Evolutionary conservation across 2,329 filamentous ascomycete species (phyloP).

Genomic region (Balansia obtecta): DNA sequence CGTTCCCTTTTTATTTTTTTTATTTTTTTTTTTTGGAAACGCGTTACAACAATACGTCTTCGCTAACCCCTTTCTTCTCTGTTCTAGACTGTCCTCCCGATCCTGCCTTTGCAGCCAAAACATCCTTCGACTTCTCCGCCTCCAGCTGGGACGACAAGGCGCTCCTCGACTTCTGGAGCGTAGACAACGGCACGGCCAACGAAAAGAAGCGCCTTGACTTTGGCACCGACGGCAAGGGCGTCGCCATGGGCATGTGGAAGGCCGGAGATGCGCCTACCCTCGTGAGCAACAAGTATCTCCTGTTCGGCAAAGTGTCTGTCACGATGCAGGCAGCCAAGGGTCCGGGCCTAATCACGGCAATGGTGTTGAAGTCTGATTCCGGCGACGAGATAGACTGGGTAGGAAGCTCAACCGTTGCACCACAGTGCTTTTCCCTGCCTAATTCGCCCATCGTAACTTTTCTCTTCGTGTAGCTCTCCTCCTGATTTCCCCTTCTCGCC

Average conservation of each 20-base stretch:
- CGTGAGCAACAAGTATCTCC: slow-evolving; percentile 63
- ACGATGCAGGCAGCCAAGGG: slow-evolving; percentile 59
- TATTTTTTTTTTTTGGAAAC: too few species aligned
- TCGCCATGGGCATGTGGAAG: slow-evolving; percentile 41
- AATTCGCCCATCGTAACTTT: neutral
- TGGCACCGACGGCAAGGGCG: slow-evolving; percentile 16
- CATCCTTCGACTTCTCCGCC: slow-evolving; percentile 48
- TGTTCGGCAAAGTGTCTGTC: slow-evolving; percentile 67
- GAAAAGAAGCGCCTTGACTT: slow-evolving; percentile 16
- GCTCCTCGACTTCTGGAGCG: slow-evolving; percentile 16
- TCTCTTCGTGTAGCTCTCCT: too few species aligned
- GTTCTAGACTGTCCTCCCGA: slow-evolving; percentile 43
- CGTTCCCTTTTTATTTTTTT: too few species aligned
- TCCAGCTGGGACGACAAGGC: slow-evolving; percentile 32
- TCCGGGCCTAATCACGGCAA: slow-evolving; percentile 62
- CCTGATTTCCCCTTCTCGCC: neutral
- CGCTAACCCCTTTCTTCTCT: neutral
- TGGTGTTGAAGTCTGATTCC: slow-evolving; percentile 65
- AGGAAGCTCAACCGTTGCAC: neutral
- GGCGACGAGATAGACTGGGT: slow-evolving; percentile 56
- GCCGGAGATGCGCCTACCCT: slow-evolving; percentile 48
- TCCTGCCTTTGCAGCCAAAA: slow-evolving; percentile 48
- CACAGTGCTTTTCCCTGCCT: neutral
- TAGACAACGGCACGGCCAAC: slow-evolving; percentile 20
- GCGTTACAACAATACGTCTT: too few species aligned